These are phyloP conservation scores for Ustilago loliicola DNA, from an alignment of 1,284 basidiomycete species.

Conservation along the genomic window DNA sequence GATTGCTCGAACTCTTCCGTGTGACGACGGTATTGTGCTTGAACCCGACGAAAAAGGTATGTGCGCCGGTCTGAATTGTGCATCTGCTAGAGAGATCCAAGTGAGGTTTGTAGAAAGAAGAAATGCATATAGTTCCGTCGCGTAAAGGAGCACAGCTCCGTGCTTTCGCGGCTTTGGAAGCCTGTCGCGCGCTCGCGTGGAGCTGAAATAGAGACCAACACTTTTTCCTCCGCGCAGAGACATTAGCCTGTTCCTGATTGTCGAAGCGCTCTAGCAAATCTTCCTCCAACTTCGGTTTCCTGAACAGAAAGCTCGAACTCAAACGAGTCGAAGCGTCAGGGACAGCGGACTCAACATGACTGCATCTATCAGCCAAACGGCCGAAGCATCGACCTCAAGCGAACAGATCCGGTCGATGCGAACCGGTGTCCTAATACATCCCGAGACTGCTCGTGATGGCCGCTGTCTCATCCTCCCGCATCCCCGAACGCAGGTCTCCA, in stretches of 20 bases:
- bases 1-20: too few species aligned
- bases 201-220: constrained; percentile 49
- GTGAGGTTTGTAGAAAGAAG: too few species aligned
- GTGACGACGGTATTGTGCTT: too few species aligned
- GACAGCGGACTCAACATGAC: constrained; percentile 20
- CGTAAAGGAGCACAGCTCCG: constrained; percentile 22
- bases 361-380: neutral
- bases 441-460: constrained; percentile 8
- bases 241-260: too few species aligned
- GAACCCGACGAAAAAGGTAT: too few species aligned
- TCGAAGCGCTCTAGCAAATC: too few species aligned
- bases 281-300: too few species aligned
- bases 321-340: too few species aligned
- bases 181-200: constrained; percentile 12
- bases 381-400: neutral
- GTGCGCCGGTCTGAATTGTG: too few species aligned
- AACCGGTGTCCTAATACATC: constrained; percentile 39
- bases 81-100: too few species aligned
- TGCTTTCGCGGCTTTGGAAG: neutral
- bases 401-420: constrained; percentile 15
- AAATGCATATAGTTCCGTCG: constrained; percentile 14
- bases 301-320: too few species aligned
- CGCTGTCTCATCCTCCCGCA: constrained; percentile 48
- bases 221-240: constrained; percentile 12
- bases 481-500: constrained; percentile 32